These are phyloP conservation scores for Babesia ovata DNA, from an alignment of 169 alveolate genomes.

Conservation along the genomic window DNA sequence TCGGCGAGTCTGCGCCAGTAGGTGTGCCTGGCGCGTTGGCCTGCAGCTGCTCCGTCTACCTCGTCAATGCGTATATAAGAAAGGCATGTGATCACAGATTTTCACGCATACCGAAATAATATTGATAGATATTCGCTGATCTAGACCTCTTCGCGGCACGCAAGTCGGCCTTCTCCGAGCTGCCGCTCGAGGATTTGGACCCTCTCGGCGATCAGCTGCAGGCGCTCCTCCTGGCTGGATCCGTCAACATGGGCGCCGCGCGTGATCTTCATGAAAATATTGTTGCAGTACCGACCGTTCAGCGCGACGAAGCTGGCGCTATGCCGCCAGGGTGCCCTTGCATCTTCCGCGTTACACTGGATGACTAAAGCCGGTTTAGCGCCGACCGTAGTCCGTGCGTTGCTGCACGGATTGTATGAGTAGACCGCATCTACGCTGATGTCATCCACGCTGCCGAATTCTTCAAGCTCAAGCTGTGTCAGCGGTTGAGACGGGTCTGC, in stretches of 20 bases:
- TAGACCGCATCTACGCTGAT: slow-evolving; percentile 29
- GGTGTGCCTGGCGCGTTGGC: too few species aligned
- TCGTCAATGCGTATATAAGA: too few species aligned
- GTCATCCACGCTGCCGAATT: slow-evolving; percentile 56
- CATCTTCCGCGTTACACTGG: slow-evolving; percentile 45
- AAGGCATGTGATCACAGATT: too few species aligned
- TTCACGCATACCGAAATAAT: too few species aligned
- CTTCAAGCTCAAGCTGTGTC: slow-evolving; percentile 65
- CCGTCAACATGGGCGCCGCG: slow-evolving; percentile 34
- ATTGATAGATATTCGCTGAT: too few species aligned
- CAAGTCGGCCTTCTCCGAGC: neutral
- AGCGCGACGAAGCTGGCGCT: slow-evolving; percentile 27
- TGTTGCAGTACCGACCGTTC: slow-evolving; percentile 1
- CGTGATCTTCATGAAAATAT: slow-evolving; percentile 28
- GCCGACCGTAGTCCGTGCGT: neutral
- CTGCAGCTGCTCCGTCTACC: too few species aligned
- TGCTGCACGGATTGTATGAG: slow-evolving; percentile 58
- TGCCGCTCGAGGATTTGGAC: slow-evolving; percentile 32
- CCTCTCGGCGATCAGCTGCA: slow-evolving; percentile 28
- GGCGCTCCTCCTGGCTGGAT: slow-evolving; percentile 16
- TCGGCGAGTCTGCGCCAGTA: too few species aligned
- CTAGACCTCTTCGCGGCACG: neutral
- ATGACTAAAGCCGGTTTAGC: slow-evolving; percentile 41
- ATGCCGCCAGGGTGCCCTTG: slow-evolving; percentile 61
- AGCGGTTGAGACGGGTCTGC: slow-evolving; percentile 34